These are phyloP conservation scores for Tagetes patula DNA, from an alignment of 129 eudicot genomes.

Conservation along the genomic window DNA sequence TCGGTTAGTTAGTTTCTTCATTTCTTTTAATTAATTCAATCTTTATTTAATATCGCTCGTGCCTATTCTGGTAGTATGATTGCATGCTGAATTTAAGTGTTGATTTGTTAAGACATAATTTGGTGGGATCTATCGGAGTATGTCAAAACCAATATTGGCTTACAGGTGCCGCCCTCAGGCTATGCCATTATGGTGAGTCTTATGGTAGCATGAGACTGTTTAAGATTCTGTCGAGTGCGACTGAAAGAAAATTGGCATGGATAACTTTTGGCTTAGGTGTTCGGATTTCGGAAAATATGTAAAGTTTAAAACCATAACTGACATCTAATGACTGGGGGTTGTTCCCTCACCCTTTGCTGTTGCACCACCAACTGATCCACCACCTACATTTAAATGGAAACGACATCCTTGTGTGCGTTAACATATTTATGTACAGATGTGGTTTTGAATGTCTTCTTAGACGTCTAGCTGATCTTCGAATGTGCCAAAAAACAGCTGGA, in stretches of 20 bases:
- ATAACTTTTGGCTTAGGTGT: background rate
- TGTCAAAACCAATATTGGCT: background rate
- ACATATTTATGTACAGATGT: background rate
- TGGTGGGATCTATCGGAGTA: slow-evolving; percentile 5
- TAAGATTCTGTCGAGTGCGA: background rate
- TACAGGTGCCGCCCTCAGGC: background rate
- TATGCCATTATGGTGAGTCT: background rate
- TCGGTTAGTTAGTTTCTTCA: background rate
- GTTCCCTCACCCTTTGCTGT: background rate
- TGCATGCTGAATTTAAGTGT: background rate
- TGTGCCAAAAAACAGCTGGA: too few species aligned
- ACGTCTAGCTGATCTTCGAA: too few species aligned
- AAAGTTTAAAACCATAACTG: background rate
- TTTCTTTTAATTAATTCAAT: background rate
- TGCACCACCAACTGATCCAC: background rate
- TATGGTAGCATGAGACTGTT: slow-evolving; percentile 3
- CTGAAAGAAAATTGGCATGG: background rate
- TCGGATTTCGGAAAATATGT: background rate
- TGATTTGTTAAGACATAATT: slow-evolving; percentile 1
- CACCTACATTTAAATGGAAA: background rate
- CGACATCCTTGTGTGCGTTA: background rate
- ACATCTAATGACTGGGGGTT: background rate
- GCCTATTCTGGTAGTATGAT: slow-evolving; percentile 4
- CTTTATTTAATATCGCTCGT: background rate
- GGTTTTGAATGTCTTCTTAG: background rate